Base-by-base conservation (phyloP, 2,329 filamentous ascomycete species). In the Pezicula carpinea region DNA sequence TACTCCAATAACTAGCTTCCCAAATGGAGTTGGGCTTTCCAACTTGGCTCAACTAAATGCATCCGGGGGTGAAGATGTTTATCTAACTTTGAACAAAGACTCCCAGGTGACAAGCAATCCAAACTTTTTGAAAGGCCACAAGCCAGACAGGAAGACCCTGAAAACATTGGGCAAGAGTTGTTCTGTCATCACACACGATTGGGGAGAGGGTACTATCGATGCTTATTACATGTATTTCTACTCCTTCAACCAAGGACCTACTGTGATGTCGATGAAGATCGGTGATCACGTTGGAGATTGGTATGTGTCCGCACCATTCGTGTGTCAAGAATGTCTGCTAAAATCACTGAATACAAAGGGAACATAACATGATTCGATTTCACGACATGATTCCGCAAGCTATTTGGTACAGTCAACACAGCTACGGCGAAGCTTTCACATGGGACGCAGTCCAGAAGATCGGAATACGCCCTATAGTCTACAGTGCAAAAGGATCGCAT, bases 321-420 rank as follows among this genome's bases (percentile, higher is more conserved):
- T 29, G 13, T 29, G 2, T 29, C 26, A 17, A 14, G 33, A 18
- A 19, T 7, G 8, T 15, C n/a, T 14, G 33, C 33, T 15, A 17
- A 15, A 35, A 3, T 13, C 3, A 13, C 29, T 35, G n/a, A 14
- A 14, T 22, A 34, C 10, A 10, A 10, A 59, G 56, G 56, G 92
- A 97, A 68, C 92, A 97, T 66, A 91, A 86, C 48, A 85, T 93
- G 68, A 77, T 96, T 23, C 86, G 92, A 15, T 97, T 97, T 64
- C 79, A 91, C 59, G 71, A 93, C 52, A 91, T 92, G 46, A 73
- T 82, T 44, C 92, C 92, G 1, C 83, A 87, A 52, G 83, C 84
- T 42, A 80, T 96, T 52, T 96, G 91, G 73, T 85, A 95, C 60
- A 95, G 89, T 53, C 90, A 96, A 63, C 92, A 97, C 63, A 84